Evolutionary conservation across 768 basidiomycete genomes (phyloP).

Genomic region (Termitomyces titanicus): DNA sequence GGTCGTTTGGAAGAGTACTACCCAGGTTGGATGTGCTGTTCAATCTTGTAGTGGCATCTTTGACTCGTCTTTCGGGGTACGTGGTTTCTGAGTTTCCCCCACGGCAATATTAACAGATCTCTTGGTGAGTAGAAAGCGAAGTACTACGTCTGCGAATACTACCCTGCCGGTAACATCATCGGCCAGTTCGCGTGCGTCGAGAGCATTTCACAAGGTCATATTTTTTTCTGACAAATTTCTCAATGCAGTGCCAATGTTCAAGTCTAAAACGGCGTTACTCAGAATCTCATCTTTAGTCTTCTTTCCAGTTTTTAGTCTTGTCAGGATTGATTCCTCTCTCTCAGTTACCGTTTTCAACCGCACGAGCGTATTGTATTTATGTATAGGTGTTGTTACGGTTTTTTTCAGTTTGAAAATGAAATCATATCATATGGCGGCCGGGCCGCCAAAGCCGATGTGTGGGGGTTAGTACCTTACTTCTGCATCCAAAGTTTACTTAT

Average conservation of each 20-base stretch:
- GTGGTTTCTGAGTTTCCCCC: constrained; percentile 17
- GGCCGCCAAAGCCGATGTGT: constrained; percentile 8
- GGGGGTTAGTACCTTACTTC: not conserved
- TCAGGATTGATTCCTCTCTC: constrained; percentile 12
- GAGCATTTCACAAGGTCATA: not conserved
- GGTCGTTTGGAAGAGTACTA: constrained; percentile 70
- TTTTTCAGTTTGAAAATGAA: not conserved
- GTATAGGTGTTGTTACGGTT: not conserved
- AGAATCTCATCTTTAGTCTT: constrained; percentile 1
- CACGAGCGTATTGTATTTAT: not conserved
- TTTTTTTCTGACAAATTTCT: not conserved
- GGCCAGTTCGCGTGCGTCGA: constrained; percentile 55
- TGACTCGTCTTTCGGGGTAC: constrained; percentile 47
- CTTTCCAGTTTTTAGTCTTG: constrained; percentile 2
- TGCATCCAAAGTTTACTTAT: constrained; percentile 18
- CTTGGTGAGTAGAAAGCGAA: constrained; percentile 40
- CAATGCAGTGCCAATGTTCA: constrained; percentile 41
- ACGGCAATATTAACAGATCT: not conserved
- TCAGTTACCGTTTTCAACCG: not conserved
- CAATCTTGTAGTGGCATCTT: constrained; percentile 58
- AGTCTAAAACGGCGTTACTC: constrained; percentile 21
- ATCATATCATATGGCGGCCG: not conserved
- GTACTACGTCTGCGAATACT: constrained; percentile 71
- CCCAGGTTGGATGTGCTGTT: constrained; percentile 61
- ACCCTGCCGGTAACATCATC: constrained; percentile 57